A percentile compares a stretch with the other conserved stretches of the same genome.
Conservation (phyloP, 305 asterid genomes). For the Ajuga reptans region DNA sequence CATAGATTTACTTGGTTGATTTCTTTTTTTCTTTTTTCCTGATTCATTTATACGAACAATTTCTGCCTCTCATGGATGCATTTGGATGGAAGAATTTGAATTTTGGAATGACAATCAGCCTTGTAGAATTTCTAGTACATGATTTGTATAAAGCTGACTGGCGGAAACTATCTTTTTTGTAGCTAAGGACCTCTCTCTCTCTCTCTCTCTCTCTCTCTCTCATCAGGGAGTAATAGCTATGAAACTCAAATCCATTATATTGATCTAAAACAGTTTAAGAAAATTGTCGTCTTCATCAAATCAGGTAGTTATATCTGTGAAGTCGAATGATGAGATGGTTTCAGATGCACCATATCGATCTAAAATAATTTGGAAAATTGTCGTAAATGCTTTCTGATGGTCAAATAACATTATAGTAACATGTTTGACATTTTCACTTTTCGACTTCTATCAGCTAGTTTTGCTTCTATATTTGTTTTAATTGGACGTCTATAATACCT, state of each 20-base stretch:
- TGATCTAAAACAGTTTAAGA: too few relatives aligned
- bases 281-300: too few relatives aligned
- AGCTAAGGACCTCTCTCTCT: not conserved
- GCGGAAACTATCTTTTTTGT: not conserved
- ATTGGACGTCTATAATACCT: slow-evolving; percentile 6
- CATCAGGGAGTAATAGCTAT: not conserved
- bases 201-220: not conserved
- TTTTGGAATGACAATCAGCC: not conserved
- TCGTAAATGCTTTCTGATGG: not conserved
- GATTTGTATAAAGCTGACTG: not conserved
- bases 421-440: not conserved
- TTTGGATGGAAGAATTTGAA: not conserved
- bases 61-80: not conserved
- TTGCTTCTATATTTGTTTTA: not conserved
- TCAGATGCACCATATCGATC: slow-evolving; percentile 3
- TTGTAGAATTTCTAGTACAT: not conserved
- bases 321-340: slow-evolving; percentile 4
- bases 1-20: not conserved
- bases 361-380: not conserved
- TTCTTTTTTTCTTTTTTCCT: too few relatives aligned
- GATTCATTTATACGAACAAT: not conserved
- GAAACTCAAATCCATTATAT: too few relatives aligned
- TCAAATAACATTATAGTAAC: not conserved
- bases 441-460: slow-evolving; percentile 4
- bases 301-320: too few relatives aligned